Evolutionary conservation across 2,329 filamentous ascomycete species (phyloP), one percentile per base, ranked within the genome.

Genomic region (Ophiostoma montium): DNA sequence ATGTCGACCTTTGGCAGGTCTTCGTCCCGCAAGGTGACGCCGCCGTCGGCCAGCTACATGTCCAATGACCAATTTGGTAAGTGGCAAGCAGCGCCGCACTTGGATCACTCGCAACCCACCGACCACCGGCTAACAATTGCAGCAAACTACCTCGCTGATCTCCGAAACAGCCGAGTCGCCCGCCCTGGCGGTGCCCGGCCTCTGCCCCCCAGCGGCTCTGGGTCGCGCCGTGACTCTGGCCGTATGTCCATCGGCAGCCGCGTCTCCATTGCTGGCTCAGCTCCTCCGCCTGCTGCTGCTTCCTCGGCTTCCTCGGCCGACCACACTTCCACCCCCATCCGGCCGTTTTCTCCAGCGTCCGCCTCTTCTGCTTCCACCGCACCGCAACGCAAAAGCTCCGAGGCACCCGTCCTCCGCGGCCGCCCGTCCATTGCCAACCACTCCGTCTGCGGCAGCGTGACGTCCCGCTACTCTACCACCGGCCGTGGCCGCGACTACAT

Each of bases 151-250:
- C 74, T 88, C 33, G 71, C 80, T 57, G 77, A 81, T 56, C 74
- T 90, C 33, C 80, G 85, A 56, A 77, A 74, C 56, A 84, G 76
- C 63, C 78, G 81, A 47, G 70, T 78, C 50, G 70, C 74, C 33
- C 75, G 84, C 50, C 84, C 84, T 9, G 82, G 78, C 50, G 84
- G 84, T 53, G 82, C 83, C 46, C 73, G 84, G 55, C 83, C 84
- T 52, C 74, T 72, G 49, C 74, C 75, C 7, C 58, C 63, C 38
- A 60, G 41, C 13, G 49, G 57, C 16, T 62, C 66, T 47, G 61
- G 57, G 10, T 44, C 50, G 6, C 46, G 47, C 18, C 52, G 47
- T 3, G 42, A 50, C 42, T 52, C 48, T 13, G 35, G 32, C 42
- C 48, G 52, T 11, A 19, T 33, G 13, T 50, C 52, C 10, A 35